Conservation (phyloP, 768 basidiomycete genomes). For the Hericium rajendrae region DNA sequence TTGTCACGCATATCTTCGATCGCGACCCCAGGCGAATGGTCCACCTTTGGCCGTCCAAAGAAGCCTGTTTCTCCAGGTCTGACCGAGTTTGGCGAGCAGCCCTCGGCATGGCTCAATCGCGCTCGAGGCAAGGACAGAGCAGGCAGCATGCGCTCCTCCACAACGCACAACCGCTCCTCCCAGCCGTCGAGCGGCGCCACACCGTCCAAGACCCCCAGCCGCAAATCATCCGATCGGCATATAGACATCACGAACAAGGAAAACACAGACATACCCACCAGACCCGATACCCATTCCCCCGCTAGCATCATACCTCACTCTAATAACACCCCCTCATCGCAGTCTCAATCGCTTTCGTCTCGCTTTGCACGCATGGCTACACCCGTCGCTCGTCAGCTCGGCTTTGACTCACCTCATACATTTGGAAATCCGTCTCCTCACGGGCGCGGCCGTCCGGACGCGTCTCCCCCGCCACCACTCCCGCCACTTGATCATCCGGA, state of each 20-base stretch:
- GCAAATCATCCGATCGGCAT: not conserved
- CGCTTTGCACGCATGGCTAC: conserved; percentile 15
- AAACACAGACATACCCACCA: not conserved
- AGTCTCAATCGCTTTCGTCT: not conserved
- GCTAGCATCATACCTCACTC: conserved; percentile 9
- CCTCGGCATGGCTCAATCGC: conserved; percentile 12
- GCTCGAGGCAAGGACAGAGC: conserved; percentile 8
- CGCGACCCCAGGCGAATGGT: conserved; percentile 21
- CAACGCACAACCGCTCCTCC: conserved; percentile 20
- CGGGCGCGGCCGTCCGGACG: conserved; percentile 19
- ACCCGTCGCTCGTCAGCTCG: conserved; percentile 17
- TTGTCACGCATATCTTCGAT: conserved; percentile 16
- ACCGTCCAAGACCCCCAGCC: not conserved
- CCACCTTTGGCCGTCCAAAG: conserved; percentile 26
- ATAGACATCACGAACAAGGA: not conserved
- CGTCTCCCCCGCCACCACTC: conserved; percentile 42
- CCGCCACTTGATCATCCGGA: conserved; percentile 42
- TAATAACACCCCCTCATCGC: not conserved
- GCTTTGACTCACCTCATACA: conserved; percentile 30
- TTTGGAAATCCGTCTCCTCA: conserved; percentile 31
- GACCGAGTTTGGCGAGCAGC: conserved; percentile 11
- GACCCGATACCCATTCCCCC: not conserved
- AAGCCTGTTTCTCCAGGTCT: conserved; percentile 11
- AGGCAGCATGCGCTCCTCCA: conserved; percentile 23
- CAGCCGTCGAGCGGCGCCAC: conserved; percentile 15